Evolutionary conservation across 768 basidiomycete species (phyloP).

Genomic region (Amanita thiersii): DNA sequence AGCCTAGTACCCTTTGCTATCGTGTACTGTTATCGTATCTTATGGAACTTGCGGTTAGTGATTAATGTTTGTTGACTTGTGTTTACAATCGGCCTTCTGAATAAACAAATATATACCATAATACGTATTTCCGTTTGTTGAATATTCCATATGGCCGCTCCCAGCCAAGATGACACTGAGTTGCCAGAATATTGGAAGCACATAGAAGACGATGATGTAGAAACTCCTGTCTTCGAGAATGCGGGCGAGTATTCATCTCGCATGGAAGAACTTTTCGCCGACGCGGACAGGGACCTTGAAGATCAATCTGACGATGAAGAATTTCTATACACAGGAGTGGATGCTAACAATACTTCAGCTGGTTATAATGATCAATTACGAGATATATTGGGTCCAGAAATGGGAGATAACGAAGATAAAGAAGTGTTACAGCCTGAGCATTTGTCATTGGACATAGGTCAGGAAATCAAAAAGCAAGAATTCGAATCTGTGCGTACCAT

Average conservation of each 20-base stretch:
- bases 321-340: slow-evolving; percentile 70
- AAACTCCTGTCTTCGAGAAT: slow-evolving; percentile 25
- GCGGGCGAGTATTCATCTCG: slow-evolving; percentile 56
- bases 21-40: slow-evolving; percentile 10
- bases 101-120: slow-evolving; percentile 5
- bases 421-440: slow-evolving; percentile 33
- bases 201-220: slow-evolving; percentile 20
- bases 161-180: neutral
- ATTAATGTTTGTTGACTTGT: neutral
- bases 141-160: too few species aligned
- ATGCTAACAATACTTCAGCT: slow-evolving; percentile 38
- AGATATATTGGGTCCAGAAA: slow-evolving; percentile 64
- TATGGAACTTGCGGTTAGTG: neutral
- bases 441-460: slow-evolving; percentile 24
- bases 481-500: neutral
- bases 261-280: slow-evolving; percentile 59
- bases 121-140: too few species aligned
- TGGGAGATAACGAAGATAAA: slow-evolving; percentile 41
- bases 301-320: slow-evolving; percentile 35
- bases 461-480: neutral
- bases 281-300: slow-evolving; percentile 25
- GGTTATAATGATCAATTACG: slow-evolving; percentile 63
- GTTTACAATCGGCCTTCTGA: neutral
- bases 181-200: slow-evolving; percentile 13
- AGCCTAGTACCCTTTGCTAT: slow-evolving; percentile 4